Base-by-base conservation (phyloP, 177 flowering plant genomes). In the Vitis hybrid region DNA sequence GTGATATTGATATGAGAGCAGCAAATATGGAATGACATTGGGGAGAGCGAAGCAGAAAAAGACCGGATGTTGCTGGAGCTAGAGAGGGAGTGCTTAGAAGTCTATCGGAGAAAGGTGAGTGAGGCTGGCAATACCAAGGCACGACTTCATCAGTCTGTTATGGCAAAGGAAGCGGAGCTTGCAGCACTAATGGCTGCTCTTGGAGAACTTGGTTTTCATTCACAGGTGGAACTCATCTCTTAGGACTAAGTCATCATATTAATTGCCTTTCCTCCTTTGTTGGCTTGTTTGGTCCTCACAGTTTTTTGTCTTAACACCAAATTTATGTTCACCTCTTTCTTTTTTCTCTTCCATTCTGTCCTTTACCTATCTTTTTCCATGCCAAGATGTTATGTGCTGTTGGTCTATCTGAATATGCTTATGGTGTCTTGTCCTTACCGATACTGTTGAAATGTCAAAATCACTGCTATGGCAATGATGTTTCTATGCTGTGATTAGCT, bases 11-110 rank as follows among this genome's bases (percentile, higher is more conserved):
- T 73, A 11, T 73, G 72, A 56, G 68, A 62, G 75, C 92, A 94
- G 98, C 83, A 89, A 80, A 78, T 91, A 81, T 94, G 98, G 98
- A 78, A 60, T 68, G 98, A 92, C 56, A 94, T 94, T 55, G 98
- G 98, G 12, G 97, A 94, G 79, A 89, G 80, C 58, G 89, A 94
- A 72, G 85, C 82, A 0, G 97, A 92, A 9, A 90, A 91, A 79
- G 92, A 92, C 71, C 82, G 88, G 0, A 92, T 92, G 95, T 78
- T 91, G 54, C 52, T 86, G 77, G 97, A 94, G 67, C 79, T 94
- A 68, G 98, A 92, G 81, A 87, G 82, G 76, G 98, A 94, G 69
- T 94, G 97, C 77, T 79, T 91, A 53, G 90, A 89, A 72, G 85
- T 94, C n/a, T 94, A 94, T 67, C 67, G 88, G 62, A 89, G 92